Conservation (phyloP, 768 basidiomycete species). For the Boletus vinaceobasis region DNA sequence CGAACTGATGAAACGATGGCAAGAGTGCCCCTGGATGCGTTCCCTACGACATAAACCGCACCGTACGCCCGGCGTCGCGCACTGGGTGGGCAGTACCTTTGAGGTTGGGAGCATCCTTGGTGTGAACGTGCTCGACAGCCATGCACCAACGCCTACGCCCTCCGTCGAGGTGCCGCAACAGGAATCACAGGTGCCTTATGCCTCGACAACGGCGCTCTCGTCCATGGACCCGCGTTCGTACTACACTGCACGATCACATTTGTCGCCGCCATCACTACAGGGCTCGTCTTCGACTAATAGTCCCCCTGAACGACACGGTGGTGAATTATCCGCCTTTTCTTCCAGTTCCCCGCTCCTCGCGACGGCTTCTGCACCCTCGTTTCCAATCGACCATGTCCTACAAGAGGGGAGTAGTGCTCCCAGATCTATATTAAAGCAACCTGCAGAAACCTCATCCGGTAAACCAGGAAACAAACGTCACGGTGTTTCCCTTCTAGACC, state of each 20-base stretch:
- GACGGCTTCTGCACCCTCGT: conserved; percentile 5
- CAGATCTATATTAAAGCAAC: conserved; percentile 25
- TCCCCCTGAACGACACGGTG: conserved; percentile 13
- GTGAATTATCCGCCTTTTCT: conserved; percentile 16
- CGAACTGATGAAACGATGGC: conserved; percentile 61
- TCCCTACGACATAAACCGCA: conserved; percentile 33
- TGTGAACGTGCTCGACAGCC: conserved; percentile 49
- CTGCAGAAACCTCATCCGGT: conserved; percentile 3
- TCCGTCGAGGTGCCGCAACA: conserved; percentile 1
- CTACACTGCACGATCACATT: conserved; percentile 19
- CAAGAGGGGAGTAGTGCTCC: conserved; percentile 13
- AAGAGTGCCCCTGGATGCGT: conserved; percentile 62
- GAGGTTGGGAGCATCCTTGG: conserved; percentile 77
- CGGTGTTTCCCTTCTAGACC: conserved; percentile 14
- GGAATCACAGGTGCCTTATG: conserved; percentile 4
- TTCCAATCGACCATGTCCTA: conserved; percentile 2
- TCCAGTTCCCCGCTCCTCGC: conserved; percentile 25
- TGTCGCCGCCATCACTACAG: conserved; percentile 11
- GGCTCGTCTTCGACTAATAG: conserved; percentile 13
- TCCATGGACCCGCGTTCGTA: conserved; percentile 22
- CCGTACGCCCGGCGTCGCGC: conserved; percentile 16
- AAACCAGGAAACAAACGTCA: conserved; percentile 7
- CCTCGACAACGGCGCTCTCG: conserved; percentile 21
- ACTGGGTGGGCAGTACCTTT: conserved; percentile 74
- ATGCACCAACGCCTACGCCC: conserved; percentile 5